phyloP scores from a whole-genome alignment of 78 protist genomes.

The Tieghemostelium lacteum region DNA sequence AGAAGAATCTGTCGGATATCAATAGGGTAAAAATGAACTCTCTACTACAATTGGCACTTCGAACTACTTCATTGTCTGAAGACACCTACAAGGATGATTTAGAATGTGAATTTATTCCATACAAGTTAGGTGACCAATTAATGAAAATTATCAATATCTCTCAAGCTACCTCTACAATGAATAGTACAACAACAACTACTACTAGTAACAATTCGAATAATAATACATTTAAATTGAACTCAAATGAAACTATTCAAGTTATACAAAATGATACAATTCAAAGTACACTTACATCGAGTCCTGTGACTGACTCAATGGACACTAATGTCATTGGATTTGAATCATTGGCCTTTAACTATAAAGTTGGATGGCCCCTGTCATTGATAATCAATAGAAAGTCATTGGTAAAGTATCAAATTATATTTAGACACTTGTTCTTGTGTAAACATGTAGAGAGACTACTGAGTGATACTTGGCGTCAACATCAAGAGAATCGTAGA shows the following conservation, averaged over 20 bases:
- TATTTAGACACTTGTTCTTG: slow-evolving; percentile 90
- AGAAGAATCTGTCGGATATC: slow-evolving; percentile 71
- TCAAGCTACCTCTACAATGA: not conserved
- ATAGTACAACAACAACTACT: not conserved
- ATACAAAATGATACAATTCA: not conserved
- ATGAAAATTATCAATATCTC: slow-evolving; percentile 47
- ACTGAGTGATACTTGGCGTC: slow-evolving; percentile 80
- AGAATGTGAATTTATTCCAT: slow-evolving; percentile 77
- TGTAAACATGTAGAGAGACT: slow-evolving; percentile 87
- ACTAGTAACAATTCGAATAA: not conserved
- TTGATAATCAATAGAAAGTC: slow-evolving; percentile 79
- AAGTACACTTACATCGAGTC: not conserved
- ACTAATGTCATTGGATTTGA: slow-evolving; percentile 77
- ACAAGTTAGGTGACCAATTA: slow-evolving; percentile 65
- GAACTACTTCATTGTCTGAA: slow-evolving; percentile 57
- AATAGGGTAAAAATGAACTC: slow-evolving; percentile 61
- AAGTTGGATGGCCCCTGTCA: slow-evolving; percentile 90
- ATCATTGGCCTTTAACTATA: slow-evolving; percentile 84
- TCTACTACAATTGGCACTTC: slow-evolving; percentile 73
- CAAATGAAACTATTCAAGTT: not conserved
- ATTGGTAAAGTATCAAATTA: slow-evolving; percentile 88
- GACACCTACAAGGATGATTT: slow-evolving; percentile 84
- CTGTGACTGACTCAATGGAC: not conserved
- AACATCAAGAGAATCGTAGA: slow-evolving; percentile 34
- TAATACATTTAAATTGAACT: not conserved